phyloP scores from a whole-genome alignment of 371 early-diverging fungal genomes.

The Apophysomyces elegans region DNA sequence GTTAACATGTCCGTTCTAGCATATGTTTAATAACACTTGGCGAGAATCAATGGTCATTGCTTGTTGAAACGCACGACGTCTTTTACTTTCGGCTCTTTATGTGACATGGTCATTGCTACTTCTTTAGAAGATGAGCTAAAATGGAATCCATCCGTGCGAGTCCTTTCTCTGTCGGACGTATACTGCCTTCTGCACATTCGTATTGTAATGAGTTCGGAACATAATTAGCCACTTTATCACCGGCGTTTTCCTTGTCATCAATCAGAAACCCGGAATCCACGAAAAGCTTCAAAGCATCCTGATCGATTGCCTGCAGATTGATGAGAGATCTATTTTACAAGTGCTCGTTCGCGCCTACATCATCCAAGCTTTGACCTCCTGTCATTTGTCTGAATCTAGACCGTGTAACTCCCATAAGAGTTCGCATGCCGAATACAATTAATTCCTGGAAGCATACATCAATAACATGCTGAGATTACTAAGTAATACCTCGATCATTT shows the following conservation, averaged over 20 bases:
- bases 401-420: constrained; percentile 59
- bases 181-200: constrained; percentile 32
- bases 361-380: constrained; percentile 27
- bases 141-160: constrained; percentile 45
- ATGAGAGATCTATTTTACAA: not conserved
- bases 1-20: no score
- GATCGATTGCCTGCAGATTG: constrained; percentile 28
- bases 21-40: no score
- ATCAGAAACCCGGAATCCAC: constrained; percentile 30
- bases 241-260: constrained; percentile 17
- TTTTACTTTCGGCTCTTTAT: no score
- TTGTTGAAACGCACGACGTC: no score
- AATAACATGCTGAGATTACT: not conserved
- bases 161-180: constrained; percentile 48
- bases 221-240: constrained; percentile 11
- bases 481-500: constrained; percentile 19
- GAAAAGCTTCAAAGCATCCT: constrained; percentile 26
- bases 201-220: constrained; percentile 20
- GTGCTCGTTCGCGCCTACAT: constrained; percentile 12
- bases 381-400: constrained; percentile 38
- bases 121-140: constrained; percentile 28
- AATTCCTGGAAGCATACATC: constrained; percentile 49
- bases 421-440: constrained; percentile 74
- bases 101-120: not conserved
- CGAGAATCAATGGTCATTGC: no score